Base-by-base conservation (phyloP, 352 stramenopile genomes). In the Phytophthora ramorum region DNA sequence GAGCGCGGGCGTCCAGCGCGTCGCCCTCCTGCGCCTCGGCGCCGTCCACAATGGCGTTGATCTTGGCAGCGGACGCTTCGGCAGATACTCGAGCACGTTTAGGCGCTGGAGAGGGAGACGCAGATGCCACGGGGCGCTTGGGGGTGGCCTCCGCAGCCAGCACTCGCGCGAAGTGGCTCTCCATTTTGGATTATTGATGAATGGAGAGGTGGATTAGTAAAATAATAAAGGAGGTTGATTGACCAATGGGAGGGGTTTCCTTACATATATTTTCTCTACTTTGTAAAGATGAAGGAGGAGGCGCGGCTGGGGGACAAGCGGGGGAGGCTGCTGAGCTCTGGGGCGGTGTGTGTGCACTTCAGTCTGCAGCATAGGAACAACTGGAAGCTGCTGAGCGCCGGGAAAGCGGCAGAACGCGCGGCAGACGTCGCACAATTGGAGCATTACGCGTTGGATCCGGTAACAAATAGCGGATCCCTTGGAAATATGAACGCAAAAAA, bases 111-210 rank as follows among this genome's bases (percentile, higher is more conserved):
- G 17, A 13, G 9, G 24, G 0, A 0, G 40, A 16, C 0, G 37
- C 12, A 2, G 54, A 58, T 19, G 32, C 65, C 20, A 60, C 58
- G 14, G 59, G 24, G 22, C 71, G 75, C 69, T 80, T 79, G 37
- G 51, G 26, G 28, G 58, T 51, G 30, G 37, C 57, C n/a, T 63
- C 58, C 9, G 64, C 61, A 53, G 73, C 66, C 47, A 89, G 66
- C 58, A 89, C 80, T 59, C 80, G 78, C 64, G 85, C 76, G 52
- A 89, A 89, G 76, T 89, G 78, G 56, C 67, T 76, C 57, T 89
- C 78, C 80, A 89, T 89, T 0, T 32, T 28, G 47, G 38, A 22
- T 32, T 32, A 48, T 37, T 44, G 7, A 13, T 43, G 45, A 38
- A 49, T 58, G 56, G 8, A 40, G 34, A 2, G 10, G 12, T 40